These are phyloP conservation scores for Echria macrotheca DNA, from an alignment of 495 filamentous ascomycete genomes.

Conservation along the genomic window DNA sequence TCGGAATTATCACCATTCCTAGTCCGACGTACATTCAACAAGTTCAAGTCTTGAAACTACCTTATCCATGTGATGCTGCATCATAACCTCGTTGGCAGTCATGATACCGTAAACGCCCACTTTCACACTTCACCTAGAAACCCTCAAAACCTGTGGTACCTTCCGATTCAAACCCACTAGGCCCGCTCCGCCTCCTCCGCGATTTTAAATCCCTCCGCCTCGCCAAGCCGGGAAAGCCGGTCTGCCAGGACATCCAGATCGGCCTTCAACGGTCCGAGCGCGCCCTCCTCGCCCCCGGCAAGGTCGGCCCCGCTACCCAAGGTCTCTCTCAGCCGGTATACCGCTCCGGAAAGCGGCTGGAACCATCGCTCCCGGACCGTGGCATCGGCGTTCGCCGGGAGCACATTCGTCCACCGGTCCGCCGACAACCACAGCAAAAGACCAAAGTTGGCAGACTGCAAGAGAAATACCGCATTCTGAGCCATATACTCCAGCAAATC, in stretches of 20 bases:
- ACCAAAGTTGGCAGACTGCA: conserved; percentile 46
- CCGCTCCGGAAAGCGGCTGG: conserved; percentile 41
- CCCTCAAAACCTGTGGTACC: background rate
- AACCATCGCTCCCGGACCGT: conserved; percentile 50
- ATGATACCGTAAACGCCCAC: too few species aligned
- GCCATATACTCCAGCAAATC: conserved; percentile 31
- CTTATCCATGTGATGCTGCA: too few species aligned
- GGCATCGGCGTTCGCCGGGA: conserved; percentile 37
- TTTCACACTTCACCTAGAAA: background rate
- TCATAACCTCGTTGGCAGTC: too few species aligned
- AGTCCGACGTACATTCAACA: too few species aligned
- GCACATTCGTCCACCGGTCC: conserved; percentile 31
- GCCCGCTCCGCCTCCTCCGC: conserved; percentile 1
- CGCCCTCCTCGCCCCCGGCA: too few species aligned
- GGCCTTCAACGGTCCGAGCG: too few species aligned
- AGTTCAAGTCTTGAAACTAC: too few species aligned
- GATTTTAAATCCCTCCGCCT: conserved; percentile 14
- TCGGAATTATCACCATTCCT: too few species aligned
- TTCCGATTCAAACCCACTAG: conserved; percentile 11
- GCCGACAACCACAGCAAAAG: conserved; percentile 42
- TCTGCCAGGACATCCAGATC: conserved; percentile 36
- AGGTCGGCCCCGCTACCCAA: too few species aligned
- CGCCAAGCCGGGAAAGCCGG: conserved; percentile 25
- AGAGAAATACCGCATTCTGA: conserved; percentile 35
- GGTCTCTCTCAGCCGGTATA: too few species aligned